Evolutionary conservation across 768 basidiomycete genomes (phyloP).

Genomic region (Lactarius deliciosus): DNA sequence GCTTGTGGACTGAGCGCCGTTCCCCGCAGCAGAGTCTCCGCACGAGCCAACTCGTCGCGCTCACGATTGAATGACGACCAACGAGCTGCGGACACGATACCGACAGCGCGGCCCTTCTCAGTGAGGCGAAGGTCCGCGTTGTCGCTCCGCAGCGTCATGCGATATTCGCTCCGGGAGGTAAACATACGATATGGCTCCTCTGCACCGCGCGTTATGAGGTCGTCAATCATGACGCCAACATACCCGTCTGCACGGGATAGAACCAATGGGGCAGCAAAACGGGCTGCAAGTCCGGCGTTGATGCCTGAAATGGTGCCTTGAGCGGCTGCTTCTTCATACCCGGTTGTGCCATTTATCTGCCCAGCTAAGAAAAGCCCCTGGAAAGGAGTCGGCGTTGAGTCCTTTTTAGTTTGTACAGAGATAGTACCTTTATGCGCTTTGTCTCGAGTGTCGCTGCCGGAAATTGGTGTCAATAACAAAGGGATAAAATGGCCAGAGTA

Average conservation of each 20-base stretch:
- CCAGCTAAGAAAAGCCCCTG: conserved; percentile 44
- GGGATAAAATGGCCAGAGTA: conserved; percentile 24
- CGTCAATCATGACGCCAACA: conserved; percentile 90
- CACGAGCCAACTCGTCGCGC: conserved; percentile 38
- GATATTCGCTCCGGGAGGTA: conserved; percentile 86
- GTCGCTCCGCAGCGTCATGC: conserved; percentile 84
- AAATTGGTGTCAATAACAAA: background rate
- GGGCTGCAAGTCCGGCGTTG: conserved; percentile 77
- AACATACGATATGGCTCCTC: conserved; percentile 97
- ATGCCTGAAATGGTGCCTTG: conserved; percentile 88
- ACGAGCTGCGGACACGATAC: conserved; percentile 45
- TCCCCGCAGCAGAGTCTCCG: conserved; percentile 39
- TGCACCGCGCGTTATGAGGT: conserved; percentile 82
- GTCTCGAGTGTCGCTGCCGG: conserved; percentile 72
- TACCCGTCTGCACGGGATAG: conserved; percentile 85
- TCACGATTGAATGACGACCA: conserved; percentile 42
- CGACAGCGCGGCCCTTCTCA: conserved; percentile 56
- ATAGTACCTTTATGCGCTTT: conserved; percentile 67
- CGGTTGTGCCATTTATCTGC: conserved; percentile 68
- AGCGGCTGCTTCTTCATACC: conserved; percentile 92
- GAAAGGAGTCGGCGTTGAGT: conserved; percentile 2
- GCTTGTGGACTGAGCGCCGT: conserved; percentile 45
- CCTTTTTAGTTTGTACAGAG: background rate
- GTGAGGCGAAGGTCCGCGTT: conserved; percentile 87
- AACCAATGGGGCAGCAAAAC: conserved; percentile 52